A percentile compares a stretch with the other conserved stretches of the same genome.
These are phyloP conservation scores for Pulveroboletus sp. DNA, from an alignment of 768 basidiomycete genomes.

Conservation along the genomic window DNA sequence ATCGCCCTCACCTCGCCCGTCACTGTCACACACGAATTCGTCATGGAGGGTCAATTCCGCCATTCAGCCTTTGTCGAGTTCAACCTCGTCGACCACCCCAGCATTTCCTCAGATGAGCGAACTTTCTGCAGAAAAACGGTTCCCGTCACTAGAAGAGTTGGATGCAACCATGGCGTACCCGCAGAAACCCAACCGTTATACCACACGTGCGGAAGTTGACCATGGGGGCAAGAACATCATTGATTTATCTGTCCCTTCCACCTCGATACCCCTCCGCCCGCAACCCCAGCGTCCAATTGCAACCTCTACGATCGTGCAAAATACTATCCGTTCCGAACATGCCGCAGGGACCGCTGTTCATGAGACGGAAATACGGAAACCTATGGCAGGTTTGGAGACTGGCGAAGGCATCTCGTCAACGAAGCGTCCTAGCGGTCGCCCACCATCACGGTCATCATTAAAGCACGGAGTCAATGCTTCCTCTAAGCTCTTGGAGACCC, in stretches of 20 bases:
- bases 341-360: slow-evolving; percentile 53
- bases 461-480: slow-evolving; percentile 47
- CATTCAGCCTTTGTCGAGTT: slow-evolving; percentile 28
- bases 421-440: slow-evolving; percentile 21
- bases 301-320: slow-evolving; percentile 20
- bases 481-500: slow-evolving; percentile 36
- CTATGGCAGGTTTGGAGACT: slow-evolving; percentile 12
- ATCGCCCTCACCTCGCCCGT: slow-evolving; percentile 30
- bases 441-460: slow-evolving; percentile 40
- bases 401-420: slow-evolving; percentile 9
- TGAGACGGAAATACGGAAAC: slow-evolving; percentile 25
- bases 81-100: slow-evolving; percentile 34
- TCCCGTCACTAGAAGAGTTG: slow-evolving; percentile 84
- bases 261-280: slow-evolving; percentile 21
- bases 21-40: slow-evolving; percentile 12
- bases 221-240: slow-evolving; percentile 14
- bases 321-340: slow-evolving; percentile 53
- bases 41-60: slow-evolving; percentile 19
- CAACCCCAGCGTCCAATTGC: slow-evolving; percentile 17
- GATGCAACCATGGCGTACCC: slow-evolving; percentile 49
- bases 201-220: slow-evolving; percentile 14
- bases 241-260: slow-evolving; percentile 21
- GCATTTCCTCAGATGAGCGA: slow-evolving; percentile 38
- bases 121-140: slow-evolving; percentile 63
- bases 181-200: slow-evolving; percentile 16